phyloP scores from a whole-genome alignment of 2,329 filamentous ascomycete species.

The Clonostachys rhizophaga region DNA sequence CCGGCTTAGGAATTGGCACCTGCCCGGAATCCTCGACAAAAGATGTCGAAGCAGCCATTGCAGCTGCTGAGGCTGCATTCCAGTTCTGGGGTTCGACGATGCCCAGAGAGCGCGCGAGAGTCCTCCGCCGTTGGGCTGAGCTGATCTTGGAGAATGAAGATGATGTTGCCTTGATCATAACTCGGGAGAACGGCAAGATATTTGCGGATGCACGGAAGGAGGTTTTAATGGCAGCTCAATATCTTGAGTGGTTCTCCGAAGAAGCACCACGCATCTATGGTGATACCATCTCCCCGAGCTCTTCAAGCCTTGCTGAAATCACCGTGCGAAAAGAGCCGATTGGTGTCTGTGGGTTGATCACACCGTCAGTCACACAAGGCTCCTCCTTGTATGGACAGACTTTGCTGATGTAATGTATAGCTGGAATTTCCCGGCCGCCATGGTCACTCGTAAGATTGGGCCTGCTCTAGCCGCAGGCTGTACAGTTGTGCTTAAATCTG shows the following conservation, averaged over 20 bases:
- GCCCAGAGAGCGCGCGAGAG: conserved; percentile 52
- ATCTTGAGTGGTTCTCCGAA: conserved; percentile 62
- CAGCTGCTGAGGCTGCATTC: conserved; percentile 56
- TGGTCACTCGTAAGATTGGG: conserved; percentile 31
- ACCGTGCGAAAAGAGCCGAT: conserved; percentile 59
- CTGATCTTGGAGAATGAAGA: conserved; percentile 62
- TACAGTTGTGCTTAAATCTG: conserved; percentile 87
- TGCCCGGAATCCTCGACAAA: conserved; percentile 62
- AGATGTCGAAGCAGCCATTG: conserved; percentile 67
- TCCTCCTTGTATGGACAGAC: too few relatives aligned
- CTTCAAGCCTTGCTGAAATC: conserved; percentile 55
- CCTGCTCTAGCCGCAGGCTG: conserved; percentile 85
- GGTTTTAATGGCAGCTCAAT: conserved; percentile 51
- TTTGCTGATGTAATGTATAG: background rate
- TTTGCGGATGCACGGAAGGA: conserved; percentile 55
- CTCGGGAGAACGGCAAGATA: conserved; percentile 69
- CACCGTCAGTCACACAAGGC: conserved; percentile 28
- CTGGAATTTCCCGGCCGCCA: conserved; percentile 50
- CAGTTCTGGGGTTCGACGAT: conserved; percentile 56
- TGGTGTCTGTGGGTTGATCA: conserved; percentile 63
- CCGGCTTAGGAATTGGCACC: conserved; percentile 41
- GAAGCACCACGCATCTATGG: conserved; percentile 58
- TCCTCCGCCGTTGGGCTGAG: conserved; percentile 62
- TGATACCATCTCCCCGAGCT: conserved; percentile 33
- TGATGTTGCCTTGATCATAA: conserved; percentile 63